Percentiles rank a stretch among this genome's conserved stretches.
Conservation (phyloP, 805 yeast genomes). For the Barnettozyma sp. region DNA sequence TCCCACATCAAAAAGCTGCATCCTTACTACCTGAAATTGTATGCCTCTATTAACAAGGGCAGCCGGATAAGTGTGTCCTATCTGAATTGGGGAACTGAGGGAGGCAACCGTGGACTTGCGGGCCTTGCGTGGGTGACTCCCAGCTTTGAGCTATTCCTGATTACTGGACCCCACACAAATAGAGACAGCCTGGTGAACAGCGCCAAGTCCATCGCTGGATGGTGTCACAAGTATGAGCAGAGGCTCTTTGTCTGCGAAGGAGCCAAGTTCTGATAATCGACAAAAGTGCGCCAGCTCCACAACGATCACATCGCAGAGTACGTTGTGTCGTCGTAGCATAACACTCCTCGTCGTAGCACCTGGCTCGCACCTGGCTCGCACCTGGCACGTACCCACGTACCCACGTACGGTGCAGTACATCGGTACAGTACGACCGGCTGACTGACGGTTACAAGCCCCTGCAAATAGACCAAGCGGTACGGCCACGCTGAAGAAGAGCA, state of each 20-base stretch:
- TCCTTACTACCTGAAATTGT: slow-evolving; percentile 19
- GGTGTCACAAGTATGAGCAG: slow-evolving; percentile 70
- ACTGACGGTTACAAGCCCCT: neutral
- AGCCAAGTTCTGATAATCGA: slow-evolving; percentile 40
- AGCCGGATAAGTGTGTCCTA: slow-evolving; percentile 40
- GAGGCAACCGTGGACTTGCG: slow-evolving; percentile 21
- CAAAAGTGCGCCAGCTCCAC: too few relatives aligned
- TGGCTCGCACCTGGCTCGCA: too few relatives aligned
- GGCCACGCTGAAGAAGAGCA: too few relatives aligned
- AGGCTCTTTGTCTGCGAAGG: slow-evolving; percentile 72
- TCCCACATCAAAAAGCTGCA: slow-evolving; percentile 16
- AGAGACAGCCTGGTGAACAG: slow-evolving; percentile 53
- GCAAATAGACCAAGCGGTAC: too few relatives aligned
- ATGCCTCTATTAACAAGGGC: slow-evolving; percentile 24
- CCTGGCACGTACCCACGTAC: too few relatives aligned
- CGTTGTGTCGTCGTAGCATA: too few relatives aligned
- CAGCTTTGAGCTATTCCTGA: slow-evolving; percentile 53
- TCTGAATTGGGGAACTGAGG: slow-evolving; percentile 33
- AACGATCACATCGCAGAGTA: neutral
- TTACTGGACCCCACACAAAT: slow-evolving; percentile 51
- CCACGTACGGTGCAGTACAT: too few relatives aligned
- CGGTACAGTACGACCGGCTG: too few relatives aligned
- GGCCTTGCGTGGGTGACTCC: slow-evolving; percentile 53
- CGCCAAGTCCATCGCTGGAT: slow-evolving; percentile 56
- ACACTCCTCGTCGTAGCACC: too few relatives aligned